Conservation (phyloP, 257 asterid species). For the Plantago ovata region DNA sequence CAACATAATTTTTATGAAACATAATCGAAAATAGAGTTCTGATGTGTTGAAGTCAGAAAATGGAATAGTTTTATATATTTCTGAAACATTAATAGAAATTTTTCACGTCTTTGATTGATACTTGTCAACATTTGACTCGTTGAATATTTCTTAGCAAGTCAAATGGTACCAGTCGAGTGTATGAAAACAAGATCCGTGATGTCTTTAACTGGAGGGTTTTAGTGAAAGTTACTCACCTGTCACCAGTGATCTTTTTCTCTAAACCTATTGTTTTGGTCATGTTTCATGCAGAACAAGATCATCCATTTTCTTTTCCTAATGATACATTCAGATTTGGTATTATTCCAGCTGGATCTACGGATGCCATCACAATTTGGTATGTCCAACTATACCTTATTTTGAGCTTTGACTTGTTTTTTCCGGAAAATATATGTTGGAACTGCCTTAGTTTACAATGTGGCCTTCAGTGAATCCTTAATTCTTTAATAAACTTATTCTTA, state of each 20-base stretch:
- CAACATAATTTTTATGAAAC: background rate
- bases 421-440: background rate
- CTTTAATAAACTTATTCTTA: background rate
- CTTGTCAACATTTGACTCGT: too few species aligned
- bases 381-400: slow-evolving; percentile 19
- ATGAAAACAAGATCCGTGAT: too few species aligned
- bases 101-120: too few species aligned
- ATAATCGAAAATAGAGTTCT: too few species aligned
- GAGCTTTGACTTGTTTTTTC: slow-evolving; percentile 10
- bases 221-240: background rate
- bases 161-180: too few species aligned
- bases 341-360: slow-evolving; percentile 99
- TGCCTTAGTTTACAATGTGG: background rate
- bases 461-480: background rate
- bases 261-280: slow-evolving; percentile 23
- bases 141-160: too few species aligned
- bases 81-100: too few species aligned
- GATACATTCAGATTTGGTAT: slow-evolving; percentile 82
- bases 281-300: slow-evolving; percentile 48
- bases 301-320: slow-evolving; percentile 60
- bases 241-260: slow-evolving; percentile 15
- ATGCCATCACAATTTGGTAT: slow-evolving; percentile 91
- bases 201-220: too few species aligned
- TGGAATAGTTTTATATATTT: too few species aligned
- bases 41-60: too few species aligned